Evolutionary conservation across 2,329 filamentous ascomycete genomes (phyloP), one percentile per base, ranked within the genome.

Genomic region (Amauroascus verrucosus): DNA sequence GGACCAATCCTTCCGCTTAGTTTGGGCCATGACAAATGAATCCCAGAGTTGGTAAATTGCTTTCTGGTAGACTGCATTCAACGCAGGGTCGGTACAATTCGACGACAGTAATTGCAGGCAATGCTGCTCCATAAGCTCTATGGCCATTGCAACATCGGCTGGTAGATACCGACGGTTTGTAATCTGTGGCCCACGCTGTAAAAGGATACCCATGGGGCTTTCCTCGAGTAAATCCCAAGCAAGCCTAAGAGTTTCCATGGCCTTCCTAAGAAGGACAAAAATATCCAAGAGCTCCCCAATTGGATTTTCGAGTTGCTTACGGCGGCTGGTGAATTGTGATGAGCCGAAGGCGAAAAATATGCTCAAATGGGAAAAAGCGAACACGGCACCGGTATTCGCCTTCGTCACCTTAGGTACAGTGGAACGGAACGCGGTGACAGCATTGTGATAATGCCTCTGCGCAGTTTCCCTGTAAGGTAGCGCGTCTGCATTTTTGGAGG

Each of bases 281-380:
- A 59, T 50, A 11, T 53, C 41, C 11, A 59, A 46, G 16, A 59
- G 32, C 14, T 56, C 57, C 6, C 35, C 56, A 26, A 59, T 53
- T 2, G 57, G 46, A 30, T 56, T 47, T 32, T 51, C 28, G 33
- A 54, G 53, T 14, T 32, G 37, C n/a, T 35, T 48, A 18, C 24
- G 26, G 37, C 32, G 9, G 3, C 6, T 28, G 32, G 52, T 50
- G 11, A 55, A 48, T 28, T 55, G 46, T 8, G 56, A 41, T 1
- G 54, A 57, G 9, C 57, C 57, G n/a, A 58, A 57, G n/a, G 57
- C 48, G 35, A 58, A 58, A 44, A 57, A 58, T 22, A 57, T 44
- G 22, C 46, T 56, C 26, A 57, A 35, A 18, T 57, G 44, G 1
- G 56, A 57, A 26, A 59, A 59, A 13, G 57, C 57, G 38, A 59